Conservation (phyloP, 768 basidiomycete genomes). For the Lactarius akahatsu region DNA sequence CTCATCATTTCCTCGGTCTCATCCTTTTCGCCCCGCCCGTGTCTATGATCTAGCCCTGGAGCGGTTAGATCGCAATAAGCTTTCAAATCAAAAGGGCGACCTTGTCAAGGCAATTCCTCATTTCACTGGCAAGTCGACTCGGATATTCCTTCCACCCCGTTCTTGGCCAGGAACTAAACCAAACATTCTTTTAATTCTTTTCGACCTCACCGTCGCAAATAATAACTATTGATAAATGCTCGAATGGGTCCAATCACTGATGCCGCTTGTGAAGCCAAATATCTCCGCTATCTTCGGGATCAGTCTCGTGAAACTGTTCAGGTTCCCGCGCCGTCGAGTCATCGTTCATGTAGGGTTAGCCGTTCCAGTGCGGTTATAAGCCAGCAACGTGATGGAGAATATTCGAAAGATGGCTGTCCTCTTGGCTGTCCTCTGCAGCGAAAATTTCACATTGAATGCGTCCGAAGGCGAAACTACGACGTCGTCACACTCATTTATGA, state of each 20-base stretch:
- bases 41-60: background rate
- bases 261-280: background rate
- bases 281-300: background rate
- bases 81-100: background rate
- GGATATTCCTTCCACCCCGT: background rate
- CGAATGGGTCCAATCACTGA: background rate
- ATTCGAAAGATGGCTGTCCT: background rate
- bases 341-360: background rate
- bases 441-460: background rate
- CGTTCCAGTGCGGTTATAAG: background rate
- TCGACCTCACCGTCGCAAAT: too few species aligned
- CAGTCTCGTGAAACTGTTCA: background rate
- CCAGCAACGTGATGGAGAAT: background rate
- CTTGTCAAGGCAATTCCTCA: background rate
- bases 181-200: too few species aligned
- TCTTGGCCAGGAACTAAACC: too few species aligned
- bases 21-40: background rate
- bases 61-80: background rate
- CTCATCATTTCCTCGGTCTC: background rate
- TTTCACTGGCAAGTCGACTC: background rate
- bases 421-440: background rate
- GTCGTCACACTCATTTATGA: background rate
- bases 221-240: too few species aligned
- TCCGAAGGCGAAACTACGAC: background rate
- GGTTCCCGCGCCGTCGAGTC: background rate